Percentiles rank a stretch among this genome's conserved stretches.
Evolutionary conservation across 108 stramenopile genomes (phyloP).

Genomic region (Nitzschia sp.): DNA sequence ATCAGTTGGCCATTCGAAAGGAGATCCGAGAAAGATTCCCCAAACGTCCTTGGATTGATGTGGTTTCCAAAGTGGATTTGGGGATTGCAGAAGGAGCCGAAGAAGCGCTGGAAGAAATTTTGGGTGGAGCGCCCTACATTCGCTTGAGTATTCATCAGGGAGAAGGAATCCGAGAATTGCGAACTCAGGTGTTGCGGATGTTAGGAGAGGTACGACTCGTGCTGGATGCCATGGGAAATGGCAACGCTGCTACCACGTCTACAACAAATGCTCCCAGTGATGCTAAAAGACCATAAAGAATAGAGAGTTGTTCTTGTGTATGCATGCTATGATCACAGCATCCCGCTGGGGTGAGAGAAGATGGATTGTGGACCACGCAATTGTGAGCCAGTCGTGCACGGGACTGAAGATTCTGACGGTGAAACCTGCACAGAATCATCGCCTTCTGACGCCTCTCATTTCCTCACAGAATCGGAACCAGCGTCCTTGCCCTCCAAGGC

Average conservation of each 20-base stretch:
- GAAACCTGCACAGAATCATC: too few relatives aligned
- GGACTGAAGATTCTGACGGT: too few relatives aligned
- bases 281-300: too few relatives aligned
- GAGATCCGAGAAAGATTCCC: constrained; percentile 82
- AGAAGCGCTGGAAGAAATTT: constrained; percentile 66
- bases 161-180: constrained; percentile 70
- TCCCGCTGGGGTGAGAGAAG: too few relatives aligned
- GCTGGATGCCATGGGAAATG: constrained; percentile 80
- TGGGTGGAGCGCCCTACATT: constrained; percentile 66
- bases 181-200: constrained; percentile 78
- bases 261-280: too few relatives aligned
- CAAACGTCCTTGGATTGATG: constrained; percentile 93
- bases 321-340: too few relatives aligned
- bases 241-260: constrained; percentile 22
- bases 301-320: too few relatives aligned
- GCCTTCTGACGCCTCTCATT: too few relatives aligned
- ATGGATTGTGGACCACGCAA: too few relatives aligned
- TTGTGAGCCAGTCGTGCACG: too few relatives aligned
- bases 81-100: constrained; percentile 68
- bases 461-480: too few relatives aligned
- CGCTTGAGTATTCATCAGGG: constrained; percentile 74
- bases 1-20: constrained; percentile 84
- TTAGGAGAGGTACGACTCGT: constrained; percentile 86
- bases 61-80: constrained; percentile 90
- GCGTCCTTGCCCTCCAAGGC: too few relatives aligned